Percentiles rank a stretch among this genome's conserved stretches.
These are phyloP conservation scores for Ophiostoma piceae DNA, from an alignment of 2,329 filamentous ascomycete species.

Conservation along the genomic window DNA sequence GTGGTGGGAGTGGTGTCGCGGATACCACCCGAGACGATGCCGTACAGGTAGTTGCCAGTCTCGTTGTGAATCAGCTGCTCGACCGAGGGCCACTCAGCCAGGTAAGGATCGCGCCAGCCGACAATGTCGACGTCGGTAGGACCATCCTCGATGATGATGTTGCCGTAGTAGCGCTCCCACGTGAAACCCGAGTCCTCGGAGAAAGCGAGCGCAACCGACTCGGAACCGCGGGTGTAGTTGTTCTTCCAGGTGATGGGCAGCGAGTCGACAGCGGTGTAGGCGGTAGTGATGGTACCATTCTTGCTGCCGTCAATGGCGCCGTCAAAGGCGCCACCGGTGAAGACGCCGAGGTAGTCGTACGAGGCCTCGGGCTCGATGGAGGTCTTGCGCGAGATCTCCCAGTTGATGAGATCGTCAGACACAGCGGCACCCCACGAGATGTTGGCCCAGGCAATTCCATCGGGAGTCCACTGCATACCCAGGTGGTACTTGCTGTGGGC, in stretches of 20 bases:
- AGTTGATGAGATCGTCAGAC: slow-evolving; percentile 40
- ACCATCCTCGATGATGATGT: slow-evolving; percentile 33
- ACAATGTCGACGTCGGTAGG: slow-evolving; percentile 32
- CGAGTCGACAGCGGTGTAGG: slow-evolving; percentile 36
- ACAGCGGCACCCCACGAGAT: slow-evolving; percentile 40
- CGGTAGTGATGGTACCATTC: slow-evolving; percentile 16
- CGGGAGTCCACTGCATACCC: slow-evolving; percentile 48
- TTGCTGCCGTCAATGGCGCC: slow-evolving; percentile 42
- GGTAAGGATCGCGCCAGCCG: slow-evolving; percentile 36
- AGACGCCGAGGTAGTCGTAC: slow-evolving; percentile 49
- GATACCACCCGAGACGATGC: slow-evolving; percentile 45
- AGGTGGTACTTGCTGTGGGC: slow-evolving; percentile 45
- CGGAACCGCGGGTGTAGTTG: slow-evolving; percentile 40
- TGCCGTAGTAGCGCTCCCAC: slow-evolving; percentile 33
- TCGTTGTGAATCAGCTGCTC: slow-evolving; percentile 26
- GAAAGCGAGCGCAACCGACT: slow-evolving; percentile 39
- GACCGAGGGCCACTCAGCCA: slow-evolving; percentile 32
- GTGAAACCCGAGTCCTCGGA: slow-evolving; percentile 37
- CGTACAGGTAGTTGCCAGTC: slow-evolving; percentile 37
- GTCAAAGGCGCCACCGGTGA: slow-evolving; percentile 47
- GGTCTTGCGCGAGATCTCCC: slow-evolving; percentile 37
- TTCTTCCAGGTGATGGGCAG: slow-evolving; percentile 38
- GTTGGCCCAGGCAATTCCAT: slow-evolving; percentile 37
- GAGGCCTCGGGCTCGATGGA: slow-evolving; percentile 36
- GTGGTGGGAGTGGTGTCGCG: slow-evolving; percentile 37